A percentile compares a stretch with the other conserved stretches of the same genome.
Conservation (phyloP, 768 basidiomycete genomes). For the Calocera viscosa region DNA sequence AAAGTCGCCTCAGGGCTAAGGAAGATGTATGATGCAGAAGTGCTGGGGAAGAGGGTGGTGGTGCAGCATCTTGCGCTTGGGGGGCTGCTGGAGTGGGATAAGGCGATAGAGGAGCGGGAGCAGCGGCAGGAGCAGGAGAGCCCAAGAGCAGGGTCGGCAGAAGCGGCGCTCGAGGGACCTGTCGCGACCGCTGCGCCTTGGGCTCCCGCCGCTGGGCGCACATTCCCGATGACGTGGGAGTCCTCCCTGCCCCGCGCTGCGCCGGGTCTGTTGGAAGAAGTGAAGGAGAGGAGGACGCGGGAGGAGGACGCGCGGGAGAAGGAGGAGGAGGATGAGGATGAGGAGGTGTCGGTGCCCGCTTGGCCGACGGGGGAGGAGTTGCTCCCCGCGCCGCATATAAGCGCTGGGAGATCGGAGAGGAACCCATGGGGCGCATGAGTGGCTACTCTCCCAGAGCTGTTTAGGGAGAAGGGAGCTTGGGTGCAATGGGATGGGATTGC, state of each 20-base stretch:
- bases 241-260: background rate
- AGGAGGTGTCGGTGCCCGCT: background rate
- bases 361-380: background rate
- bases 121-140: background rate
- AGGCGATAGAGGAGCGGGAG: background rate
- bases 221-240: background rate
- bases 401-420: background rate
- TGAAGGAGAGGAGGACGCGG: background rate
- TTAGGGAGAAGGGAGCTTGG: background rate
- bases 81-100: constrained; percentile 59
- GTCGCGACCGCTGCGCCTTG: background rate
- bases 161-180: background rate
- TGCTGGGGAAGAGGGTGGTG: constrained; percentile 87
- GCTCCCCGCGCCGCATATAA: background rate
- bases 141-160: background rate
- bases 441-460: no score
- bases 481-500: no score
- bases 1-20: constrained; percentile 84
- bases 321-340: background rate
- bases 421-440: background rate
- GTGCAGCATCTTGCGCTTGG: constrained; percentile 88
- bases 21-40: constrained; percentile 66
- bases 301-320: background rate
- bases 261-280: background rate
- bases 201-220: background rate